Conservation (phyloP, 2,329 filamentous ascomycete genomes). For the Sclerotinia spermophila region DNA sequence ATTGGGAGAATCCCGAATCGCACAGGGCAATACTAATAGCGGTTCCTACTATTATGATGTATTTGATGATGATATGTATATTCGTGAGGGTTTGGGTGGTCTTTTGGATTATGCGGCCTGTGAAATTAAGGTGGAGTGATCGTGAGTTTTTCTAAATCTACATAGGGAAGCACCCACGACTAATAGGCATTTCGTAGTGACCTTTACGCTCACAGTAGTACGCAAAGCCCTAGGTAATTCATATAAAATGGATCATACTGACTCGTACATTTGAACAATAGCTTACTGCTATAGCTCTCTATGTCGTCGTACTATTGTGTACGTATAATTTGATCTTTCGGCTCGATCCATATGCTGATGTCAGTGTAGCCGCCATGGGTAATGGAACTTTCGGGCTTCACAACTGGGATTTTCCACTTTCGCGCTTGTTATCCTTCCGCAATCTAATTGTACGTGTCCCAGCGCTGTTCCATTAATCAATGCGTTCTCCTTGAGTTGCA, state of each 20-base stretch:
- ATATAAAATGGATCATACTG: neutral
- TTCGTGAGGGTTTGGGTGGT: neutral
- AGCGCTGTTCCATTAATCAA: neutral
- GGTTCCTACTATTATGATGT: neutral
- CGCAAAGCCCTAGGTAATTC: neutral
- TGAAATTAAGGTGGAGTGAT: neutral
- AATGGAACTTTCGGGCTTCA: neutral
- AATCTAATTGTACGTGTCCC: neutral
- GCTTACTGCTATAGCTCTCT: neutral
- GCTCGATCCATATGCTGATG: neutral
- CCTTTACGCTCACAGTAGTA: neutral
- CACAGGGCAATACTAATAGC: neutral
- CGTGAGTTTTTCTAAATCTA: neutral
- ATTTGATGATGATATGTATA: neutral
- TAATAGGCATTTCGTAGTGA: neutral
- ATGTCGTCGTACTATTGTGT: neutral
- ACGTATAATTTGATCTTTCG: neutral
- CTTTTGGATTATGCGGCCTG: neutral
- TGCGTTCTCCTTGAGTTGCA: neutral
- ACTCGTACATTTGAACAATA: neutral
- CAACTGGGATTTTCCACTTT: neutral
- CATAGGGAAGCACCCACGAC: neutral
- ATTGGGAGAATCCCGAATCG: neutral
- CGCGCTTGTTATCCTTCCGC: neutral
- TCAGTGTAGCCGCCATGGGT: neutral